Evolutionary conservation across 1,139 yeast genomes (phyloP).

Genomic region (Starmera stellimalicola): DNA sequence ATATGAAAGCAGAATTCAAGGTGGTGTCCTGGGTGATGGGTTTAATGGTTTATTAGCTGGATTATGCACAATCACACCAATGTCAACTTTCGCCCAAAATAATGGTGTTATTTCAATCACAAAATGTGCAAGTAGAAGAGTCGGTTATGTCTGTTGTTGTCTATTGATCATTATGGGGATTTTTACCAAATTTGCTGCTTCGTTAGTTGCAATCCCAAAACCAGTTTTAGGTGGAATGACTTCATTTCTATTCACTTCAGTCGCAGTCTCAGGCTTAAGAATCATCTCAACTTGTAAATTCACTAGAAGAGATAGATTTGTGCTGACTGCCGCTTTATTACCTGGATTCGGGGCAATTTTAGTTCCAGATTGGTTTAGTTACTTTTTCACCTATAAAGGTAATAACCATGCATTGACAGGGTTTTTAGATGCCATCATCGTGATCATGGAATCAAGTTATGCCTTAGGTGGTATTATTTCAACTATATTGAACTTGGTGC

Average conservation of each 20-base stretch:
- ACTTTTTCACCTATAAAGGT: conserved; percentile 72
- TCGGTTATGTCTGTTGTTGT: conserved; percentile 85
- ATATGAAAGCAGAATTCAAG: conserved; percentile 82
- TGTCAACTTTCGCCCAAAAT: conserved; percentile 88
- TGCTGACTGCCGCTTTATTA: conserved; percentile 64
- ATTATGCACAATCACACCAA: conserved; percentile 67
- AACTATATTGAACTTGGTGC: conserved; percentile 54
- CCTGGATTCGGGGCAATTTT: conserved; percentile 76
- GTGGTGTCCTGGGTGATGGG: conserved; percentile 81
- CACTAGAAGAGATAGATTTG: conserved; percentile 81
- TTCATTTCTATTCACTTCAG: conserved; percentile 77
- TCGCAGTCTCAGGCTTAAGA: conserved; percentile 80
- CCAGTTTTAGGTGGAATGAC: conserved; percentile 93
- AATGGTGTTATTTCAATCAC: conserved; percentile 90
- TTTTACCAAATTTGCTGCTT: conserved; percentile 84
- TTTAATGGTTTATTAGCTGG: conserved; percentile 65
- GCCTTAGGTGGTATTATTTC: conserved; percentile 78
- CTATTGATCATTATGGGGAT: conserved; percentile 78
- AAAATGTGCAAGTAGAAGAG: conserved; percentile 78
- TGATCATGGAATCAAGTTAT: conserved; percentile 83
- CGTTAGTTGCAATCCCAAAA: conserved; percentile 74
- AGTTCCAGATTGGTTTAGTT: conserved; percentile 66
- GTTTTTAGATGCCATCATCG: conserved; percentile 67
- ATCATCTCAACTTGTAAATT: conserved; percentile 69
- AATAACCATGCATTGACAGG: conserved; percentile 54